Evolutionary conservation across 768 basidiomycete genomes (phyloP).

Genomic region (Kwoniella shandongensis): DNA sequence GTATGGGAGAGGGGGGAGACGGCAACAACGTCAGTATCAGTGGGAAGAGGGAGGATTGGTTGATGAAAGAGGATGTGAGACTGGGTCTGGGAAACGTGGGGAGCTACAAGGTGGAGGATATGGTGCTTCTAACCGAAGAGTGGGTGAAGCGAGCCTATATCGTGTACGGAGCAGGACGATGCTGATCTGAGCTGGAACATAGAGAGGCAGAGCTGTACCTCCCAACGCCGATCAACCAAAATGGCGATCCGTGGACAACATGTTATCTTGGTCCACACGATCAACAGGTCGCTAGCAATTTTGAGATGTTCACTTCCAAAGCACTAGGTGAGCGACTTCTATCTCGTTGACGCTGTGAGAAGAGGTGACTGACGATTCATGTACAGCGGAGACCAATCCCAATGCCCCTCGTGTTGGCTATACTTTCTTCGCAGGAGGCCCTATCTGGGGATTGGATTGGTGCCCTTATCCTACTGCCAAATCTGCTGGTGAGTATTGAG

Average conservation of each 20-base stretch:
- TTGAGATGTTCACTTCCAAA: conserved; percentile 28
- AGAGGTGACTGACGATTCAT: background rate
- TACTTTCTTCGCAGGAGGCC: conserved; percentile 80
- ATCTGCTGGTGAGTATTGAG: conserved; percentile 25
- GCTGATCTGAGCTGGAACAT: conserved; percentile 2
- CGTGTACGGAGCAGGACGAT: background rate
- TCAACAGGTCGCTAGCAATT: conserved; percentile 19
- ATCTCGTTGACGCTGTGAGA: background rate
- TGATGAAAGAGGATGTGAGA: conserved; percentile 34
- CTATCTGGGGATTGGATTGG: conserved; percentile 92
- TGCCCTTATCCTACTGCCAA: conserved; percentile 66
- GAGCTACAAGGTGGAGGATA: conserved; percentile 15
- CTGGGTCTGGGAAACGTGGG: conserved; percentile 43
- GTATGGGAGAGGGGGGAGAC: conserved; percentile 2
- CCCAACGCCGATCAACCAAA: conserved; percentile 21
- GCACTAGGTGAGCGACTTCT: conserved; percentile 25
- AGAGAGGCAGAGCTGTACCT: conserved; percentile 32
- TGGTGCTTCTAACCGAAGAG: conserved; percentile 29
- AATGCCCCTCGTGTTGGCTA: conserved; percentile 16
- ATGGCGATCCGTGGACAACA: conserved; percentile 24
- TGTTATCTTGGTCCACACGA: conserved; percentile 38
- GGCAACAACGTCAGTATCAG: conserved; percentile 6
- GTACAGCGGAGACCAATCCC: conserved; percentile 18
- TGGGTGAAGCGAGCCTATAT: conserved; percentile 15
- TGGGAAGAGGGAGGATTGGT: conserved; percentile 22